A percentile compares a stretch with the other conserved stretches of the same genome.
These are phyloP conservation scores for Alternaria alternata DNA, from an alignment of 2,329 filamentous ascomycete species.

Conservation along the genomic window DNA sequence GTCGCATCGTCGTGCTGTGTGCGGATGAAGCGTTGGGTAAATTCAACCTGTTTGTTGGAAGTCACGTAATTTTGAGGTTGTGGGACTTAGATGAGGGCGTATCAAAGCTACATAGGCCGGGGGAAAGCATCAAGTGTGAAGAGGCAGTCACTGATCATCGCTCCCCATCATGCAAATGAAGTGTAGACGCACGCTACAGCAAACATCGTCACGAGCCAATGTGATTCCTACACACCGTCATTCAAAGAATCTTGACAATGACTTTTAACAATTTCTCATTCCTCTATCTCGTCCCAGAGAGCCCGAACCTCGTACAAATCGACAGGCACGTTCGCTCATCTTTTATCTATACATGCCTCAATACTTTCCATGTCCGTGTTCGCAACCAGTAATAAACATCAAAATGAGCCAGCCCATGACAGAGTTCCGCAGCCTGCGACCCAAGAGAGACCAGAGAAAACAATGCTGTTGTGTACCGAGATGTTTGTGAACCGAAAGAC, in stretches of 20 bases:
- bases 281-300: constrained; percentile 8
- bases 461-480: constrained; percentile 21
- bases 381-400: constrained; percentile 15
- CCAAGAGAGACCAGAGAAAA: constrained; percentile 6
- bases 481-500: constrained; percentile 12
- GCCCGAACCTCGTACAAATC: constrained; percentile 7
- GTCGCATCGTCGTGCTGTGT: not conserved
- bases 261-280: constrained; percentile 17
- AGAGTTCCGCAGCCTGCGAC: constrained; percentile 9
- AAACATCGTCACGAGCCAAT: not conserved
- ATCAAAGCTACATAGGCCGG: not conserved
- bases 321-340: not conserved
- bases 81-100: not conserved
- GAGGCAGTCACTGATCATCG: not conserved
- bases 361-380: not conserved
- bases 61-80: not conserved
- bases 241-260: not conserved
- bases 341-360: constrained; percentile 22
- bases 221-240: not conserved
- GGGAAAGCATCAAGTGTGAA: not conserved
- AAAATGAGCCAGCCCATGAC: constrained; percentile 22
- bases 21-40: not conserved
- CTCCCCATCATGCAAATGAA: not conserved
- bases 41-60: not conserved
- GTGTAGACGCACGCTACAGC: not conserved